Conservation (phyloP, 306 rosid species). For the Calophaca sinica region DNA sequence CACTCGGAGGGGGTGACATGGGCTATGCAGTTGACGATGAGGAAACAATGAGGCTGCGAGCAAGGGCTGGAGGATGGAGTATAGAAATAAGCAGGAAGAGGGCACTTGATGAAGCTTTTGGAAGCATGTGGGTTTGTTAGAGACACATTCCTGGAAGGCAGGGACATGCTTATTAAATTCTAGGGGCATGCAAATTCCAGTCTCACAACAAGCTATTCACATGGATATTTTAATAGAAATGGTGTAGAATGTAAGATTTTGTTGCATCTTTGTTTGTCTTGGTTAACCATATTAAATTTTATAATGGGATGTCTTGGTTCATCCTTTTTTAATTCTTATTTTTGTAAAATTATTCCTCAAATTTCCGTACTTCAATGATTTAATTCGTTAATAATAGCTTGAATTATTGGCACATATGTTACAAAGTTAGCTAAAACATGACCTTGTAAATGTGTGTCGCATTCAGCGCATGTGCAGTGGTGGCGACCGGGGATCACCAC, state of each 20-base stretch:
- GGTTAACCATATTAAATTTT: neutral
- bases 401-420: neutral
- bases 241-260: conserved; percentile 39
- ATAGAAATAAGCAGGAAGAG: conserved; percentile 74
- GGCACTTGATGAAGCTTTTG: conserved; percentile 91
- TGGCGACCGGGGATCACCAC: too few relatives aligned
- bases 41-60: conserved; percentile 68
- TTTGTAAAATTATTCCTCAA: neutral
- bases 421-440: neutral
- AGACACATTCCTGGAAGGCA: conserved; percentile 13
- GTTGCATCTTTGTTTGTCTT: conserved; percentile 8
- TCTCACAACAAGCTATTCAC: conserved; percentile 7
- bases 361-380: neutral
- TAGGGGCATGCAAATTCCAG: conserved; percentile 20
- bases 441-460: neutral
- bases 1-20: conserved; percentile 71
- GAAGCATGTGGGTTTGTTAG: conserved; percentile 81
- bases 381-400: neutral
- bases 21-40: conserved; percentile 71
- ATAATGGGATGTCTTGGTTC: neutral
- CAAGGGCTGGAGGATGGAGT: conserved; percentile 92
- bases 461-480: too few relatives aligned
- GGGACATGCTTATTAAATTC: neutral
- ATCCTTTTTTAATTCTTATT: neutral
- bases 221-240: conserved; percentile 38